Conservation (phyloP, 2,329 filamentous ascomycete genomes). For the Cercospora sp. region DNA sequence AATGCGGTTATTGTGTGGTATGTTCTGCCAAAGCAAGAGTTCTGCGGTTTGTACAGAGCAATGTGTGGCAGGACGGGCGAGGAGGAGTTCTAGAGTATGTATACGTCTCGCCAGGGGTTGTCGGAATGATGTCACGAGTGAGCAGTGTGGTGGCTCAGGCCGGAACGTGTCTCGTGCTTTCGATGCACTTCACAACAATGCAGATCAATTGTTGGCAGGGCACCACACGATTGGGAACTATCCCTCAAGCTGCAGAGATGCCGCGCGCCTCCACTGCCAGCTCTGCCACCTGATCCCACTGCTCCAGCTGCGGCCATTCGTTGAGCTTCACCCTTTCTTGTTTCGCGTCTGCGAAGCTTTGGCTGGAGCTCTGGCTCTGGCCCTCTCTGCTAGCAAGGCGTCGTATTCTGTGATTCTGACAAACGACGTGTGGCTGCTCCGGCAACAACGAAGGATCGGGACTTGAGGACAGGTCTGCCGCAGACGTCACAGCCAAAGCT, state of each 20-base stretch:
- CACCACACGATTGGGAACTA: background rate
- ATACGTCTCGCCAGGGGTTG: background rate
- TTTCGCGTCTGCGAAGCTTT: background rate
- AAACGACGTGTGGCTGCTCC: background rate
- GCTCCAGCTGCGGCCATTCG: background rate
- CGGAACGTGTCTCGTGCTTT: conserved; percentile 7
- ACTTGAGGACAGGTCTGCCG: background rate
- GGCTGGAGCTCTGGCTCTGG: background rate
- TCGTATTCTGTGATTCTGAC: background rate
- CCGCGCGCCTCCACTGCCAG: background rate
- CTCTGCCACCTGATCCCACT: background rate
- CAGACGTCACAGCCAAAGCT: conserved; percentile 4
- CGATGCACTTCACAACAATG: background rate
- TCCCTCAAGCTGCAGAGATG: background rate
- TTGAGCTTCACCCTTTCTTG: background rate
- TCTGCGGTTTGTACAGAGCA: conserved; percentile 3
- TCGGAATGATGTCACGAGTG: conserved; percentile 1
- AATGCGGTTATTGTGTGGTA: background rate
- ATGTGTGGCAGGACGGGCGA: background rate
- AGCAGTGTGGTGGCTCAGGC: background rate
- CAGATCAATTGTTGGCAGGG: background rate
- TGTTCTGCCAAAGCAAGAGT: background rate
- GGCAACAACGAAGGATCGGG: background rate
- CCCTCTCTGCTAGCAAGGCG: background rate
- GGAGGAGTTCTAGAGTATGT: background rate